A percentile compares a stretch with the other conserved stretches of the same genome.
phyloP scores from a whole-genome alignment of 2,329 filamentous ascomycete genomes.

The Clonostachys rosea region DNA sequence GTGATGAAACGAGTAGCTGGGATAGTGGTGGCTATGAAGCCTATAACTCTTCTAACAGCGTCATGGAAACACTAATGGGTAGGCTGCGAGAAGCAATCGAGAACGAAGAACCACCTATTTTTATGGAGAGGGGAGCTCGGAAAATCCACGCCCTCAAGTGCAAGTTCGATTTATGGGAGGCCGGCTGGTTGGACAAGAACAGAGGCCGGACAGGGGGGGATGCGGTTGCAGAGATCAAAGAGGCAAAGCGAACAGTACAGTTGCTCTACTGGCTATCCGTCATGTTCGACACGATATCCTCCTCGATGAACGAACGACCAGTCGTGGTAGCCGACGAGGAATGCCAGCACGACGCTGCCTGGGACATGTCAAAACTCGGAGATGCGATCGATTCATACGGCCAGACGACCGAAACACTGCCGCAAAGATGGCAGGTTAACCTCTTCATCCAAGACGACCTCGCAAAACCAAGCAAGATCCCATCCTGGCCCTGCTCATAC shows the following conservation, averaged over 20 bases:
- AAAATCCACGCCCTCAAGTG: conserved; percentile 29
- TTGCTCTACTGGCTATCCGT: conserved; percentile 54
- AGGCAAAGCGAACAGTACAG: conserved; percentile 37
- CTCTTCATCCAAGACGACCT: conserved; percentile 16
- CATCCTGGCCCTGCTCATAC: conserved; percentile 49
- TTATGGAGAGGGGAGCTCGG: conserved; percentile 26
- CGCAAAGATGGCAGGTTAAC: conserved; percentile 13
- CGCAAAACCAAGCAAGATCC: conserved; percentile 7
- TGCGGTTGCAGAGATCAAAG: not conserved
- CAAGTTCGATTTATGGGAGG: conserved; percentile 15
- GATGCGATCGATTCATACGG: not conserved
- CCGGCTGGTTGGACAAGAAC: not conserved
- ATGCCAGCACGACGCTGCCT: conserved; percentile 21
- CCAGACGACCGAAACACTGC: not conserved
- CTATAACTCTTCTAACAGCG: not conserved
- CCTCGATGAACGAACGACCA: conserved; percentile 39
- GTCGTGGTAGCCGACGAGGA: conserved; percentile 30
- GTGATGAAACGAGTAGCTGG: not conserved
- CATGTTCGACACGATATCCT: conserved; percentile 54
- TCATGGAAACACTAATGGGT: not conserved
- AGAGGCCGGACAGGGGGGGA: not conserved
- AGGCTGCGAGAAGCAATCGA: conserved; percentile 12
- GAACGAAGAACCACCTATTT: conserved; percentile 16
- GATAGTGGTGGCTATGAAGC: not conserved
- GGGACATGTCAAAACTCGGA: not conserved